phyloP scores from a whole-genome alignment of 192 early-diverging fungal genomes.

The Linnemannia exigua region DNA sequence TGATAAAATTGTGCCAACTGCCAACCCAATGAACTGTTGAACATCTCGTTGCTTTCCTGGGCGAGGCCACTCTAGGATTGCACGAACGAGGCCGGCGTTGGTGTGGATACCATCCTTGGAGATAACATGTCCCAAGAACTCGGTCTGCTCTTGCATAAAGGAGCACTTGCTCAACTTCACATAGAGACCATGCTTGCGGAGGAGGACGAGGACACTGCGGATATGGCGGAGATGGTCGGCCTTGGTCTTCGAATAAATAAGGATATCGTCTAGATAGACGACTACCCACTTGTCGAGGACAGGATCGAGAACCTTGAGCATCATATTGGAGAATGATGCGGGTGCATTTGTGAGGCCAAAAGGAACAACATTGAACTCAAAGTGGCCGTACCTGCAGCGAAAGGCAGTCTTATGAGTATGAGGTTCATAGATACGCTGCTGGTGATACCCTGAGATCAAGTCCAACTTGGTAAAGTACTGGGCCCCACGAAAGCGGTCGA shows the following conservation, averaged over 20 bases:
- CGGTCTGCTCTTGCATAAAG: constrained; percentile 20
- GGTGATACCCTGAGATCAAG: constrained; percentile 58
- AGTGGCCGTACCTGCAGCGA: constrained; percentile 49
- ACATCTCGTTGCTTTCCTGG: neutral
- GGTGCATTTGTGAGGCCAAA: constrained; percentile 76
- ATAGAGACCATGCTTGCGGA: constrained; percentile 30
- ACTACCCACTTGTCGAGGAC: too few relatives aligned
- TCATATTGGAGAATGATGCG: constrained; percentile 64
- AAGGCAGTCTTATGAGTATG: constrained; percentile 55
- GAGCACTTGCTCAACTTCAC: constrained; percentile 23
- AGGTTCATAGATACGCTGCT: constrained; percentile 42
- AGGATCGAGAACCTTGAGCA: constrained; percentile 57
- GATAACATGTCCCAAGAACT: constrained; percentile 24
- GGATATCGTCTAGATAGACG: constrained; percentile 56
- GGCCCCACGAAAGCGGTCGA: constrained; percentile 52
- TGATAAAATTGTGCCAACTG: constrained; percentile 14
- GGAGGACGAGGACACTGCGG: constrained; percentile 9
- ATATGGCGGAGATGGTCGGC: constrained; percentile 50
- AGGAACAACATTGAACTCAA: constrained; percentile 69
- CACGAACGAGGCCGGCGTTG: neutral
- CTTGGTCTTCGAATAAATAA: constrained; percentile 34
- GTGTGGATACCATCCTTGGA: constrained; percentile 20
- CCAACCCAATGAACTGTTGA: constrained; percentile 23
- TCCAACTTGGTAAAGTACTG: constrained; percentile 64
- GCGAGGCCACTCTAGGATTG: too few relatives aligned